phyloP scores from a whole-genome alignment of 805 yeast species.

The Candida orba region DNA sequence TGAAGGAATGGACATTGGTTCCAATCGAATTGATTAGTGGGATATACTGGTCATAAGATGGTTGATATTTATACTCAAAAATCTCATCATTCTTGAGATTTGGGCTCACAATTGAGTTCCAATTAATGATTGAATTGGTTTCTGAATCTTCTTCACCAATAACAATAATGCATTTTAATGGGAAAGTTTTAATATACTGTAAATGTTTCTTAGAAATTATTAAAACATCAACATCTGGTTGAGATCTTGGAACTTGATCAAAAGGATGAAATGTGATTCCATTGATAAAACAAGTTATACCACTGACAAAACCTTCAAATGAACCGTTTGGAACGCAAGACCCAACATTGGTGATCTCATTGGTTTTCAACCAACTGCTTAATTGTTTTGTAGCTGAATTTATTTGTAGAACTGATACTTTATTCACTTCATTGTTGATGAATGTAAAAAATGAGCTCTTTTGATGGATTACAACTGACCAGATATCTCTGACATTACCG shows the following conservation, averaged over 20 bases:
- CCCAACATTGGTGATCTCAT: slow-evolving; percentile 20
- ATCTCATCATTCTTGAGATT: slow-evolving; percentile 4
- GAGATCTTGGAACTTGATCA: slow-evolving; percentile 25
- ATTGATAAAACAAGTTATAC: slow-evolving; percentile 38
- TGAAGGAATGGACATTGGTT: slow-evolving; percentile 29
- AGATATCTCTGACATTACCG: slow-evolving; percentile 69
- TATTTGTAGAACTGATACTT: slow-evolving; percentile 15
- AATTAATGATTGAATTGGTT: slow-evolving; percentile 10
- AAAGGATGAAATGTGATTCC: slow-evolving; percentile 36
- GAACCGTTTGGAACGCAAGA: slow-evolving; percentile 24
- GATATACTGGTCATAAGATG: slow-evolving; percentile 22
- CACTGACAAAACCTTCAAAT: slow-evolving; percentile 30
- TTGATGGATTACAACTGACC: slow-evolving; percentile 44
- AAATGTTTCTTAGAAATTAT: slow-evolving; percentile 24
- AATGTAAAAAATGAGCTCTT: slow-evolving; percentile 19
- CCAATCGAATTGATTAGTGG: slow-evolving; percentile 30
- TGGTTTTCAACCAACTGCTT: slow-evolving; percentile 15
- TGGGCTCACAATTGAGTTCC: slow-evolving; percentile 19
- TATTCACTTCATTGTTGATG: slow-evolving; percentile 19
- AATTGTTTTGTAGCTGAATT: slow-evolving; percentile 26
- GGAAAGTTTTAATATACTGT: slow-evolving; percentile 17
- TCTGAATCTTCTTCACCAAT: slow-evolving; percentile 23
- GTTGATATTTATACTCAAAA: slow-evolving; percentile 23
- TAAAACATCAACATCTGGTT: slow-evolving; percentile 25
- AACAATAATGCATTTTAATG: slow-evolving; percentile 28